These are phyloP conservation scores for Diophrys sp. DNA, from an alignment of 73 alveolate species.

Conservation along the genomic window DNA sequence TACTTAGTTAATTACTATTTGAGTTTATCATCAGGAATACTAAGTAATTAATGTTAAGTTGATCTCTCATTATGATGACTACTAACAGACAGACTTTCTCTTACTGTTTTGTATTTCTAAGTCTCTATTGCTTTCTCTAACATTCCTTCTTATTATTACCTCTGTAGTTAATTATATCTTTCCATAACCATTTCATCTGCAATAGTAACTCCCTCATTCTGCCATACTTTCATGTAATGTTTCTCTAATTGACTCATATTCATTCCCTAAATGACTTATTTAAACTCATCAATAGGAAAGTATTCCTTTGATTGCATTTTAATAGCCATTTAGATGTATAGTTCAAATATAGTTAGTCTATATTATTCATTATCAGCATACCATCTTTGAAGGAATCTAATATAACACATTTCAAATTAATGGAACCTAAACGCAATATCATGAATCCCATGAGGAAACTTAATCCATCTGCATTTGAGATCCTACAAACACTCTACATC, in stretches of 20 bases:
- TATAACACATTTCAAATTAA: background rate
- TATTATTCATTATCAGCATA: background rate
- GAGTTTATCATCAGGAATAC: too few relatives aligned
- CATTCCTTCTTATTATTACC: too few relatives aligned
- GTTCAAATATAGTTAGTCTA: too few relatives aligned
- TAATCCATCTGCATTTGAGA: background rate
- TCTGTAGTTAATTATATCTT: too few relatives aligned
- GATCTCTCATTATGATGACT: too few relatives aligned
- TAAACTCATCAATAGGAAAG: background rate
- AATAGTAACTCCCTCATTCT: background rate
- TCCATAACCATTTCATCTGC: background rate
- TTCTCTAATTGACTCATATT: background rate
- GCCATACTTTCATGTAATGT: background rate
- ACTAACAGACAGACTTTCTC: too few relatives aligned
- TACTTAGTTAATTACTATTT: too few relatives aligned
- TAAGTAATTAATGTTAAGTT: too few relatives aligned
- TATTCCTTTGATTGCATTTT: background rate
- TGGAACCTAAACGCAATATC: background rate
- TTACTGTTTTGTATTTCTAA: too few relatives aligned
- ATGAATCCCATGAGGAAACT: background rate
- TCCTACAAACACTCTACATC: background rate
- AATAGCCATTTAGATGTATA: background rate
- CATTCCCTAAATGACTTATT: too few relatives aligned
- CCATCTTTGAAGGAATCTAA: background rate
- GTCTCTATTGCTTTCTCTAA: too few relatives aligned